These are phyloP conservation scores for Isabelozyma heimii DNA, from an alignment of 805 yeast genomes.

Conservation along the genomic window DNA sequence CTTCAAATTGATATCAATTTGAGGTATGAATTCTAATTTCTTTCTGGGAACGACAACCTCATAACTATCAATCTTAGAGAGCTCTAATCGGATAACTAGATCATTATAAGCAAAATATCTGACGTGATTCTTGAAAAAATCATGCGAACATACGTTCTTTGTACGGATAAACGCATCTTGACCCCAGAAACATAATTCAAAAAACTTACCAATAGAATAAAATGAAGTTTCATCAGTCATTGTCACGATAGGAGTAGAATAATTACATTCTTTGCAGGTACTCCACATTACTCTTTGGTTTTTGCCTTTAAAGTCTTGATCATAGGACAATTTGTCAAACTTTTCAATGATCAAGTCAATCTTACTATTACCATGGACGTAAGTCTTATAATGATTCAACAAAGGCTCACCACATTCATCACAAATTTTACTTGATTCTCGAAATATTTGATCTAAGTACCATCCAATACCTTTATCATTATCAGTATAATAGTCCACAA, in stretches of 20 bases:
- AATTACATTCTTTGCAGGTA: constrained; percentile 76
- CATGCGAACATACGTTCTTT: constrained; percentile 61
- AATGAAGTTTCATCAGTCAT: constrained; percentile 88
- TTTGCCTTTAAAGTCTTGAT: constrained; percentile 19
- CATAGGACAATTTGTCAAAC: constrained; percentile 18
- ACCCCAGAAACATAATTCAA: constrained; percentile 81
- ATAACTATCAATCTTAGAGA: constrained; percentile 68
- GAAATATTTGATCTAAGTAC: constrained; percentile 75
- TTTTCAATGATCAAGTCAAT: constrained; percentile 74
- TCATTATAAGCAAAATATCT: constrained; percentile 83
- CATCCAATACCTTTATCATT: constrained; percentile 89
- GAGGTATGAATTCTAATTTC: constrained; percentile 68
- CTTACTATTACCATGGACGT: constrained; percentile 85
- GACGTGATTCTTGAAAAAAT: constrained; percentile 76
- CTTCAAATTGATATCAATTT: constrained; percentile 66
- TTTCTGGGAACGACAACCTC: constrained; percentile 78
- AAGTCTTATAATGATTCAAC: constrained; percentile 76
- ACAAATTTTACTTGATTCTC: constrained; percentile 66
- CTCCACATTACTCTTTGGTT: constrained; percentile 84
- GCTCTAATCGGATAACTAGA: constrained; percentile 75
- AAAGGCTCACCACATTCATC: constrained; percentile 74
- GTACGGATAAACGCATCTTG: constrained; percentile 18
- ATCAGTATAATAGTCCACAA: constrained; percentile 86
- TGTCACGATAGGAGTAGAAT: constrained; percentile 70
- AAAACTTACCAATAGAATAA: constrained; percentile 88